A percentile compares a stretch with the other conserved stretches of the same genome.
phyloP scores from a whole-genome alignment of 805 yeast genomes.

The Saccharomycopsis microspora region DNA sequence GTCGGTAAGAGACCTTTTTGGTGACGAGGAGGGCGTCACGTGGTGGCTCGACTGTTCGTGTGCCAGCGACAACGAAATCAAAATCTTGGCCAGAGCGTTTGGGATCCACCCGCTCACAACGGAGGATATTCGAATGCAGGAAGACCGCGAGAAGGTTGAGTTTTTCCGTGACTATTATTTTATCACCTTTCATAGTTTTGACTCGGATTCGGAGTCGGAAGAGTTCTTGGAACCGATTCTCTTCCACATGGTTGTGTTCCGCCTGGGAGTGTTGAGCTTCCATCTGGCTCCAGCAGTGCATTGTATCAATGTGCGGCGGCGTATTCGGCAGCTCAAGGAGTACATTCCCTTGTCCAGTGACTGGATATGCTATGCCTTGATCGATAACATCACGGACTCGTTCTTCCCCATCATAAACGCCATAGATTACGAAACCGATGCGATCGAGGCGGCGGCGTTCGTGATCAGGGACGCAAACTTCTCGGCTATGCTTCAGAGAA shows the following conservation, averaged over 20 bases:
- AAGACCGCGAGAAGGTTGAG: constrained; percentile 95
- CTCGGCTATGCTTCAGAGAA: constrained; percentile 62
- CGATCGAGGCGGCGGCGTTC: constrained; percentile 73
- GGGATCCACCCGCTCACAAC: constrained; percentile 97
- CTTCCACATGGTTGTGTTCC: constrained; percentile 50
- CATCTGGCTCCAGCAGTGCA: constrained; percentile 53
- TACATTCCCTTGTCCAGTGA: constrained; percentile 49
- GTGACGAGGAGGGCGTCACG: constrained; percentile 37
- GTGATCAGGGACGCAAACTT: constrained; percentile 66
- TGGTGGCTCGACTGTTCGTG: constrained; percentile 95
- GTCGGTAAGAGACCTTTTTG: constrained; percentile 17
- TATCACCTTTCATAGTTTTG: constrained; percentile 95
- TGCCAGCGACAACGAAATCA: constrained; percentile 94
- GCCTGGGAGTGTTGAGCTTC: constrained; percentile 48
- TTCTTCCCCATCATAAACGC: constrained; percentile 51
- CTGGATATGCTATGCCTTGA: constrained; percentile 56
- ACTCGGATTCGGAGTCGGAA: constrained; percentile 69
- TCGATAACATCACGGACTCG: constrained; percentile 55
- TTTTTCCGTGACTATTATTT: constrained; percentile 82
- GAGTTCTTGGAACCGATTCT: constrained; percentile 69
- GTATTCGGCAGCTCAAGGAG: constrained; percentile 52
- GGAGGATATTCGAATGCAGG: constrained; percentile 94
- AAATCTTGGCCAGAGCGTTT: constrained; percentile 81
- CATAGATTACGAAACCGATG: constrained; percentile 52
- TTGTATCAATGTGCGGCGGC: constrained; percentile 48